Evolutionary conservation across 306 rosid species (phyloP).

Genomic region (Lathyrus tuberosus): DNA sequence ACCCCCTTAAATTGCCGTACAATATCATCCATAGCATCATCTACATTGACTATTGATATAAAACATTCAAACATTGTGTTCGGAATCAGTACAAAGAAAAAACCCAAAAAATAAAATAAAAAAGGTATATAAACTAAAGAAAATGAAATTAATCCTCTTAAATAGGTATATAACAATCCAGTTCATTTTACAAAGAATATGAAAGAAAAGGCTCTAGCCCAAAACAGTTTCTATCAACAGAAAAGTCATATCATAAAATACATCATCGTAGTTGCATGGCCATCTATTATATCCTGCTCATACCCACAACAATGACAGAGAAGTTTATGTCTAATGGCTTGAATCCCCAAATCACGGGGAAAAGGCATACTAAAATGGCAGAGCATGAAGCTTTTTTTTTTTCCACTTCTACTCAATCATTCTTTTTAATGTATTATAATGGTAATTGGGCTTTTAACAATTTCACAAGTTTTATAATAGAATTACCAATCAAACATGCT

Average conservation of each 20-base stretch:
- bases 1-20: conserved; percentile 94
- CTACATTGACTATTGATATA: conserved; percentile 73
- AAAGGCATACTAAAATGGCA: conserved; percentile 4
- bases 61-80: conserved; percentile 25
- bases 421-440: conserved; percentile 3
- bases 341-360: conserved; percentile 24
- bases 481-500: conserved; percentile 25
- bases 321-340: background rate
- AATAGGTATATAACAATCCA: conserved; percentile 11
- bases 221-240: conserved; percentile 24
- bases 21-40: conserved; percentile 95
- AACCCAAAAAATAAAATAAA: background rate
- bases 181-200: conserved; percentile 19
- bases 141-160: conserved; percentile 19
- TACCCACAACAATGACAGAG: background rate
- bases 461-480: conserved; percentile 2
- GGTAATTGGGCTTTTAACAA: background rate
- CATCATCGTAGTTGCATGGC: background rate
- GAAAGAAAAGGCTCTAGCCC: conserved; percentile 27
- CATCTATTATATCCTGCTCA: background rate
- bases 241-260: background rate
- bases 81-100: conserved; percentile 13
- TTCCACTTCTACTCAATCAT: conserved; percentile 1
- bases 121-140: conserved; percentile 2
- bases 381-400: conserved; percentile 18